phyloP scores from a whole-genome alignment of 2,329 filamentous ascomycete species.

The Periconia sp. region DNA sequence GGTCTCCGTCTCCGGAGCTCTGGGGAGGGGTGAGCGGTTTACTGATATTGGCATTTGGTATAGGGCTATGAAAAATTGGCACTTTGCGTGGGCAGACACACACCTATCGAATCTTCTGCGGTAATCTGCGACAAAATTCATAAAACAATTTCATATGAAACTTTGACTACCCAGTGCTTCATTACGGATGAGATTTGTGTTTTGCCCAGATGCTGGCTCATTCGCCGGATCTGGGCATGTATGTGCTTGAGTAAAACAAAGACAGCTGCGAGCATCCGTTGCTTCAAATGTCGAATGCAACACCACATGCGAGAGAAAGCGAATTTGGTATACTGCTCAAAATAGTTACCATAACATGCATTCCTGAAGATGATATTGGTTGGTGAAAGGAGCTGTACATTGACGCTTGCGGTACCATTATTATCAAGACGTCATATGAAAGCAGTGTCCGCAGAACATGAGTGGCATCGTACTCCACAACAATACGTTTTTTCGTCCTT shows the following conservation, averaged over 20 bases:
- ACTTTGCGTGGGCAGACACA: not conserved
- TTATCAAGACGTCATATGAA: conserved; percentile 6
- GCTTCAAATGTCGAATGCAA: conserved; percentile 6
- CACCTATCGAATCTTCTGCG: not conserved
- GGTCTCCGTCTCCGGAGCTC: not conserved
- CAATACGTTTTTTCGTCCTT: not conserved
- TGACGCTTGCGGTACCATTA: conserved; percentile 5
- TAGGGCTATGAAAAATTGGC: not conserved
- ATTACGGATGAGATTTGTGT: conserved; percentile 3
- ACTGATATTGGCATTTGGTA: not conserved
- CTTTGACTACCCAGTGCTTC: not conserved
- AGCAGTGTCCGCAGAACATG: not conserved
- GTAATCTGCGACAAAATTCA: conserved; percentile 2
- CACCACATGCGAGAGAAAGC: not conserved
- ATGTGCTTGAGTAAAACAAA: conserved; percentile 15
- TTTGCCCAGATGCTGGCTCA: too few species aligned
- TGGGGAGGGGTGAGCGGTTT: not conserved
- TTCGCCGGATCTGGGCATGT: conserved; percentile 11
- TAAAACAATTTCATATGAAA: conserved; percentile 1
- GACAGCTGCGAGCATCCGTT: conserved; percentile 22
- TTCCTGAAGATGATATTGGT: conserved; percentile 4
- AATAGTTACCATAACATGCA: conserved; percentile 7
- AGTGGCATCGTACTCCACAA: not conserved
- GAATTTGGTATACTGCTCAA: not conserved
- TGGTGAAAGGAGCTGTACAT: conserved; percentile 1